Base-by-base conservation (phyloP, 2,329 filamentous ascomycete species). In the Cercospora sojina region DNA sequence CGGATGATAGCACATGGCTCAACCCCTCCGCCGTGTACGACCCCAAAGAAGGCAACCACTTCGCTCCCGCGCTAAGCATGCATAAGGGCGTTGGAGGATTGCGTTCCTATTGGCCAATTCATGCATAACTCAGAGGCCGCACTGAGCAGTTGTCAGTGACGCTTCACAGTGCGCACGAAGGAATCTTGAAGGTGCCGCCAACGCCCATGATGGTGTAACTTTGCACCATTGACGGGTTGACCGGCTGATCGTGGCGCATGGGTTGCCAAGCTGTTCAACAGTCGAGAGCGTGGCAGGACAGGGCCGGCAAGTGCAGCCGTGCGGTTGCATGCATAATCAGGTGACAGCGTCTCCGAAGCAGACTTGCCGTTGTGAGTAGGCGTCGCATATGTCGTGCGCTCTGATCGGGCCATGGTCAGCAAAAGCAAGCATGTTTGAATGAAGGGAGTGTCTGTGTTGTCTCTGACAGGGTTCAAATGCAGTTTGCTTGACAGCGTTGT, bases 21-120 rank as follows among this genome's bases (percentile, higher is more conserved):
- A 5, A 56, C 49, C 51, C 60, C 60, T 63, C 60, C 23, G 27
- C 25, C 23, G 23, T 63, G 60, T 63, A 41, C 25, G 38, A 63
- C 60, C 12, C 9, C 55, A 27, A 64, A 49, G 63, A 66, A 65
- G 66, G 66, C 63, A 65, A 68, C 59, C 62, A 62, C 31, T 31
- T 47, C 51, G 64, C 25, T 38, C 58, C 27, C 59, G 20, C 64
- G 64, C 64, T 65, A 60, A 56, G 61, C 62, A 62, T 67, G 65
- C 65, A 64, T 51, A 12, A 38, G 65, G 61, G 57, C 55, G 53
- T 41, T 13, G 35, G 16, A 38, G 49, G 55, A n/a, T 38, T 7
- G 35, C 32, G 9, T 35, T 63, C 60, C 60, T 38, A 63, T 63
- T 63, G 60, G 60, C 18, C 60, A 63, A 35, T 32, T 63, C n/a